A percentile compares a stretch with the other conserved stretches of the same genome.
These are phyloP conservation scores for Triticum dicoccoides DNA, from an alignment of 176 grass and related monocot species.

Conservation along the genomic window DNA sequence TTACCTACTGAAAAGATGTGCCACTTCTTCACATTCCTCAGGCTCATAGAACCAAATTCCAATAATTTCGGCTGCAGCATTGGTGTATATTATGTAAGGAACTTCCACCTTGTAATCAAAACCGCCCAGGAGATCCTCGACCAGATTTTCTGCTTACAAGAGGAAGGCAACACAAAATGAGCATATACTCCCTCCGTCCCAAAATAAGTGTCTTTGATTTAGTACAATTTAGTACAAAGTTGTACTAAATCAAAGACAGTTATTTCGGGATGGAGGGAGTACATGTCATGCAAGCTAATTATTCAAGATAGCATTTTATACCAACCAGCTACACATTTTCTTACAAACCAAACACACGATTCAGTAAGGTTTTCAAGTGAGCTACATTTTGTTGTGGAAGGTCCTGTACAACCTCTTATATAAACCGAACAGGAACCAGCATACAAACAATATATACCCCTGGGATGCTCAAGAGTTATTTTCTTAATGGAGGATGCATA, in stretches of 20 bases:
- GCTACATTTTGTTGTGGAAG: neutral
- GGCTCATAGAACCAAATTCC: conserved; percentile 73
- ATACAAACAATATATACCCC: neutral
- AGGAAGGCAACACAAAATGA: conserved; percentile 1
- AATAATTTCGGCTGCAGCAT: conserved; percentile 43
- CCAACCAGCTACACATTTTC: neutral
- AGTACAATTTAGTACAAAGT: no score
- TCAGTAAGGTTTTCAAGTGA: conserved; percentile 1
- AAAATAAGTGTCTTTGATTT: no score
- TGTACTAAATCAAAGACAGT: no score
- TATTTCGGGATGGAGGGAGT: no score
- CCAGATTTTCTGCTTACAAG: conserved; percentile 58
- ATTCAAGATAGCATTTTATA: neutral
- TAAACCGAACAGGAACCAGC: neutral
- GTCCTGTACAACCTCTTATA: neutral
- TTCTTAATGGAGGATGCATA: neutral
- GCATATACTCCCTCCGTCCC: neutral
- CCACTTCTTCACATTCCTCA: conserved; percentile 59
- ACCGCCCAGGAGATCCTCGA: conserved; percentile 47
- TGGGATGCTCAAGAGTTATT: neutral
- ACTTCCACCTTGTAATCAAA: conserved; percentile 47
- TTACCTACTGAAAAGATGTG: conserved; percentile 54
- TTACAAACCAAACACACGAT: neutral
- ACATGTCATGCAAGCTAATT: neutral
- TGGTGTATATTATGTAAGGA: conserved; percentile 53